Evolutionary conservation across 176 grass and related monocot genomes (phyloP), one percentile per base, ranked within the genome.

Genomic region (Musa acuminata): DNA sequence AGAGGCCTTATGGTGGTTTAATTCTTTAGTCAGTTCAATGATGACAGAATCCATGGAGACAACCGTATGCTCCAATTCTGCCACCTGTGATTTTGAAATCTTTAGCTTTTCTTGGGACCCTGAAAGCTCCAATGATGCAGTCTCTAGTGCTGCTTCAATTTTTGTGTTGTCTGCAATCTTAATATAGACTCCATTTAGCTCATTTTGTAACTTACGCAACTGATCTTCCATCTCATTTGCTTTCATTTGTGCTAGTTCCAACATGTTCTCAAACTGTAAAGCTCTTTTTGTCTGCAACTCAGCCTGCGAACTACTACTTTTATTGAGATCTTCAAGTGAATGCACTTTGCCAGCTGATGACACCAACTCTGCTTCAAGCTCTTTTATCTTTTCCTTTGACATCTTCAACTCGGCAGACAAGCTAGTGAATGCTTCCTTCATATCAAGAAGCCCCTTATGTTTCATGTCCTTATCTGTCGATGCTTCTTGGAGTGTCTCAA

Each of bases 191-290:
- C 79, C 87, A 72, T 87, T 82, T 67, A 92, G 69, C 76, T 87
- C 90, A 77, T 89, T 78, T 74, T 92, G 82, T 78, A 89, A 84
- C 82, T 63, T 83, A 79, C 59, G 59, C 69, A 92, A 83, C 53
- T 89, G 73, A 25, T 49, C 71, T 87, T 96, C 84, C 92, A 89
- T 82, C 51, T 89, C 89, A 84, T 92, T 96, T 75, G 79, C 78
- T 75, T 85, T 85, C 9, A 51, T 52, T 43, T 84, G 81, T 50
- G 82, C 77, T 49, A 53, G n/a, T 85, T 92, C 86, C 21, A 96
- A 80, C 80, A 83, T 85, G 83, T 87, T 87, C 64, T 92, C 83
- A 76, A 87, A 80, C 81, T 96, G 89, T 62, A 85, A 80, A 27
- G 82, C 87, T 76, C 81, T 89, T 73, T 89, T 89, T 0, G 80